These are phyloP conservation scores for Erysiphe pulchra DNA, from an alignment of 2,329 filamentous ascomycete genomes.

Conservation along the genomic window DNA sequence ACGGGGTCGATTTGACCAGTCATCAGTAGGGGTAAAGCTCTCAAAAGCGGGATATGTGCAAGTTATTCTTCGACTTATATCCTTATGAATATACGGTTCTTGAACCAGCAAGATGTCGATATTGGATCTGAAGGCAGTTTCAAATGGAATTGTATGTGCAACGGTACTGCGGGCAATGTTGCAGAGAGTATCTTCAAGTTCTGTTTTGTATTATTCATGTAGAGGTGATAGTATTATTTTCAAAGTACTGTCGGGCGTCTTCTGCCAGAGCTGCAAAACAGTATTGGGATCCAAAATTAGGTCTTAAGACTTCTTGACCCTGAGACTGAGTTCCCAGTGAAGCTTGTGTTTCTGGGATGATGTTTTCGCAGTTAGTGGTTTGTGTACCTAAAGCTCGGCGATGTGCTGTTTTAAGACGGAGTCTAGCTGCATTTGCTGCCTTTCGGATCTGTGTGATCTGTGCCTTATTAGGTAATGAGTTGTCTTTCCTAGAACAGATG, in stretches of 20 bases:
- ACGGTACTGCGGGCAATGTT: background rate
- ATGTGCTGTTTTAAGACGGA: background rate
- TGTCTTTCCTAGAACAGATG: background rate
- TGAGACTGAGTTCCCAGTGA: slow-evolving; percentile 10
- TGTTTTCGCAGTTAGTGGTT: background rate
- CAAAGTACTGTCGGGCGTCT: no score
- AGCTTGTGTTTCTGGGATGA: no score
- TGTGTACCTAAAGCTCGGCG: background rate
- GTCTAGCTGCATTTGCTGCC: background rate
- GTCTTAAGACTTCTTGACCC: no score
- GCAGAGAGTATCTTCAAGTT: background rate
- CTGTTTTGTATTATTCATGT: no score
- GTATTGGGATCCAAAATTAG: no score
- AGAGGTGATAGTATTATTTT: no score
- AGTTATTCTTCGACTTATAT: background rate
- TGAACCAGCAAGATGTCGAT: background rate
- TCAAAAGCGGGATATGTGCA: background rate
- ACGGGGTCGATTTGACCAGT: background rate
- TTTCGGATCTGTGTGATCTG: background rate
- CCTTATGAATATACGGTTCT: background rate
- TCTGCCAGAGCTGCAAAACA: no score
- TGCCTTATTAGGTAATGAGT: background rate
- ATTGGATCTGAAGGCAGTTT: background rate
- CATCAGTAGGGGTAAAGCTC: background rate
- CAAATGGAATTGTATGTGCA: background rate